phyloP scores from a whole-genome alignment of 371 early-diverging fungal species.

The Syncephalastrum sp. region DNA sequence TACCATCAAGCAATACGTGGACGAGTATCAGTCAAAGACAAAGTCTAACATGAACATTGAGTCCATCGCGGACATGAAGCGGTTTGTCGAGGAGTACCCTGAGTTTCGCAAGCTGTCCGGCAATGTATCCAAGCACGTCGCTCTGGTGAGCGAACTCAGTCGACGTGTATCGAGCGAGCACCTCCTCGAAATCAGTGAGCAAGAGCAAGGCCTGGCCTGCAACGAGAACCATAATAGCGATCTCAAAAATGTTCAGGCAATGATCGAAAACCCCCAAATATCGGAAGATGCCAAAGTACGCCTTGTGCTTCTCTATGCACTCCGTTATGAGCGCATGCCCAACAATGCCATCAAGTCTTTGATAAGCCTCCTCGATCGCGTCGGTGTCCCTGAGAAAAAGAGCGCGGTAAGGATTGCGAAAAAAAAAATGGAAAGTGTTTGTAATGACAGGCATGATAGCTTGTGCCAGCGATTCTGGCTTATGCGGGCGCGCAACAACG shows the following conservation, averaged over 20 bases:
- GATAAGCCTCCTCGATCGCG: conserved; percentile 63
- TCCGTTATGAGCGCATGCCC: conserved; percentile 85
- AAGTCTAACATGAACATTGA: conserved; percentile 90
- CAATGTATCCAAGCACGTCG: conserved; percentile 97
- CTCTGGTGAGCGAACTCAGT: conserved; percentile 90
- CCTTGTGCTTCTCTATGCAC: conserved; percentile 80
- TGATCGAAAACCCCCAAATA: conserved; percentile 67
- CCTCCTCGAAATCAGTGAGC: conserved; percentile 84
- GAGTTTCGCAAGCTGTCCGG: conserved; percentile 93
- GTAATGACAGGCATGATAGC: conserved; percentile 24
- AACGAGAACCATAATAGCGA: conserved; percentile 81
- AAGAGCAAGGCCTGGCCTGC: conserved; percentile 94
- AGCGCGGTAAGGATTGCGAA: conserved; percentile 58
- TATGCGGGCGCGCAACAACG: conserved; percentile 83
- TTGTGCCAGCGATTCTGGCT: conserved; percentile 70
- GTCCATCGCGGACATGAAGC: conserved; percentile 95
- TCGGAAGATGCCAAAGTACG: conserved; percentile 77
- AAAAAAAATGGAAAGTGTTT: background rate
- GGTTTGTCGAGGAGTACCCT: conserved; percentile 97
- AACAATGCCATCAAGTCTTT: conserved; percentile 68
- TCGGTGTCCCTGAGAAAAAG: conserved; percentile 70
- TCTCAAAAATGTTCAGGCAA: conserved; percentile 69
- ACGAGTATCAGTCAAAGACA: conserved; percentile 88
- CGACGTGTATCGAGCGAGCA: conserved; percentile 71
- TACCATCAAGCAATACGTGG: conserved; percentile 91